These are phyloP conservation scores for Chrysanthemum seticuspe DNA, from an alignment of 129 eudicot species.

Conservation along the genomic window DNA sequence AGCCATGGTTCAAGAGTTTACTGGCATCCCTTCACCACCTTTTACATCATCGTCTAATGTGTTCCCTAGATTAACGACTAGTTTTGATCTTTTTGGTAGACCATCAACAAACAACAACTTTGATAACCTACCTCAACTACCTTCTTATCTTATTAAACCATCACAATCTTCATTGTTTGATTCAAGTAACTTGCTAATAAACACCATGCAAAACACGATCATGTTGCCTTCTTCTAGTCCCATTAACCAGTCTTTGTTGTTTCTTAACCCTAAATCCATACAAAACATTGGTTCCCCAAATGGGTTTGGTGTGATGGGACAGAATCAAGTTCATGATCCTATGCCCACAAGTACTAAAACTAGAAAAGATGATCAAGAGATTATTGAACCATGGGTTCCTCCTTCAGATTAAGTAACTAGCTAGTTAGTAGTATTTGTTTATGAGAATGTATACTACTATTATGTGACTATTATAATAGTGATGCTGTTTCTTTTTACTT, in stretches of 20 bases:
- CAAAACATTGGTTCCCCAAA: slow-evolving; percentile 17
- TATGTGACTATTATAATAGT: neutral
- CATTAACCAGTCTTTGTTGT: slow-evolving; percentile 23
- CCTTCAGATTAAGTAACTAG: slow-evolving; percentile 6
- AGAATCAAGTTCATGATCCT: slow-evolving; percentile 3
- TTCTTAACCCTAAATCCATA: slow-evolving; percentile 15
- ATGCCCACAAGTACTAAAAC: slow-evolving; percentile 19
- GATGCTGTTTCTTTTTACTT: neutral
- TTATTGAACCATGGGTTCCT: slow-evolving; percentile 30
- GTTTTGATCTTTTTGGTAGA: slow-evolving; percentile 63
- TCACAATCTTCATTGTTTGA: slow-evolving; percentile 18
- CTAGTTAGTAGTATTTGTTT: neutral
- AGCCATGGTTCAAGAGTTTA: slow-evolving; percentile 94
- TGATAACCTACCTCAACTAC: slow-evolving; percentile 34
- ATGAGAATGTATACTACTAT: neutral
- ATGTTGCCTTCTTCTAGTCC: slow-evolving; percentile 28
- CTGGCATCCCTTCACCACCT: slow-evolving; percentile 84
- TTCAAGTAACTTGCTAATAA: slow-evolving; percentile 2
- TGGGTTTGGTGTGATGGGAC: slow-evolving; percentile 9
- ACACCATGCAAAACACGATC: slow-evolving; percentile 35
- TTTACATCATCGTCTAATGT: slow-evolving; percentile 37
- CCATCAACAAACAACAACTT: slow-evolving; percentile 41
- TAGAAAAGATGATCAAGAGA: slow-evolving; percentile 11
- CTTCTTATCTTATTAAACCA: slow-evolving; percentile 28
- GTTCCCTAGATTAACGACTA: slow-evolving; percentile 27